Conservation (phyloP, 495 filamentous ascomycete species). For the Rhizodiscina lignyota region DNA sequence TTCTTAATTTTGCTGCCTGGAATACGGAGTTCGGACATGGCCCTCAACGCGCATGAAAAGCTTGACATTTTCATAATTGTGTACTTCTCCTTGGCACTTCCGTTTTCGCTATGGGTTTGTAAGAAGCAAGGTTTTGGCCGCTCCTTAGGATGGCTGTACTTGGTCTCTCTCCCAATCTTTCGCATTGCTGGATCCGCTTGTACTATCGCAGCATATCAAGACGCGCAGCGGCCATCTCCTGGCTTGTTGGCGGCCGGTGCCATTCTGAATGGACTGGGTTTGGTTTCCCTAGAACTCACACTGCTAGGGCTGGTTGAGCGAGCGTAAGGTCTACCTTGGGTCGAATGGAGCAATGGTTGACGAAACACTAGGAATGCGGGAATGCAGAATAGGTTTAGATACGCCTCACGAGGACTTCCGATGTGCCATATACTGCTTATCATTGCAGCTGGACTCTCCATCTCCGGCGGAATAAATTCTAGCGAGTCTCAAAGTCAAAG, state of each 20-base stretch:
- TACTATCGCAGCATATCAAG: background rate
- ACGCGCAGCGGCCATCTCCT: too few relatives aligned
- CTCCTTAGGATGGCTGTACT: background rate
- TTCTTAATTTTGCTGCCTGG: too few relatives aligned
- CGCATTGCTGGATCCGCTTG: background rate
- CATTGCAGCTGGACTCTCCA: too few relatives aligned
- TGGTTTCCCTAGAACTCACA: background rate
- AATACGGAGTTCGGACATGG: too few relatives aligned
- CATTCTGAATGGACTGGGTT: background rate
- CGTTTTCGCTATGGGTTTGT: background rate
- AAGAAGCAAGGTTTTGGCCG: background rate
- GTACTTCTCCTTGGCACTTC: background rate
- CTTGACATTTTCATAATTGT: background rate
- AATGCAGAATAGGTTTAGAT: too few relatives aligned
- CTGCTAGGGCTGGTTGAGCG: background rate
- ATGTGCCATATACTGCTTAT: too few relatives aligned
- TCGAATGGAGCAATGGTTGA: too few relatives aligned
- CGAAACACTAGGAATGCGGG: too few relatives aligned
- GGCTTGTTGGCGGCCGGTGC: background rate
- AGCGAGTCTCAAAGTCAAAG: too few relatives aligned
- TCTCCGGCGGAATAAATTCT: too few relatives aligned
- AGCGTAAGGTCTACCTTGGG: background rate
- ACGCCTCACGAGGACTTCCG: too few relatives aligned
- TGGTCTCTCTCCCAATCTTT: background rate
- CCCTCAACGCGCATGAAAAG: background rate